Conservation (phyloP, 805 yeast species). For the Zygoascus biomembranicola region DNA sequence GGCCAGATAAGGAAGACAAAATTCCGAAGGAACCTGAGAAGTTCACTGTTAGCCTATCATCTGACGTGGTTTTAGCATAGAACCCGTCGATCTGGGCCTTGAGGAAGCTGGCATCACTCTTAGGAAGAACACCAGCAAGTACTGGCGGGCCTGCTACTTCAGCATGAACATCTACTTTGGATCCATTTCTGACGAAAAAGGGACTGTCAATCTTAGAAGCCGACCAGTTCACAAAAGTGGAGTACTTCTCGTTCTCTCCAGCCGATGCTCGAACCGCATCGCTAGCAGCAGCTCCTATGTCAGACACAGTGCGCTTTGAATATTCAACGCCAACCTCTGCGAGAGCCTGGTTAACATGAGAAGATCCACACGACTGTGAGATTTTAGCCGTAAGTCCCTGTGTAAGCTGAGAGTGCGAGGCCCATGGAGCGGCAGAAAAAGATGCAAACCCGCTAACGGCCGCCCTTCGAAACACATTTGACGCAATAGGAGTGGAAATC, state of each 20-base stretch:
- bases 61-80: constrained; percentile 10
- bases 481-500: constrained; percentile 41
- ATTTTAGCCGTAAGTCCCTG: constrained; percentile 36
- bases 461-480: constrained; percentile 44
- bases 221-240: constrained; percentile 36
- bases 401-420: constrained; percentile 43
- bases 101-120: constrained; percentile 21
- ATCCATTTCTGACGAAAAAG: constrained; percentile 38
- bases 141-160: constrained; percentile 23
- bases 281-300: constrained; percentile 42
- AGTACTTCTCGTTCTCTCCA: constrained; percentile 52
- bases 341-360: constrained; percentile 6
- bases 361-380: constrained; percentile 26
- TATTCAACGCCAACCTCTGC: constrained; percentile 49
- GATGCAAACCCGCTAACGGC: constrained; percentile 41
- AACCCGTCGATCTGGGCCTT: constrained; percentile 16
- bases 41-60: constrained; percentile 16
- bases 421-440: constrained; percentile 42
- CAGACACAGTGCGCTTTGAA: constrained; percentile 46
- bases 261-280: constrained; percentile 55
- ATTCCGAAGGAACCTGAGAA: constrained; percentile 6
- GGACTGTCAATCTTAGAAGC: constrained; percentile 32
- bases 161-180: constrained; percentile 27
- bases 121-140: background rate
- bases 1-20: background rate